These are phyloP conservation scores for Vararia minispora DNA, from an alignment of 768 basidiomycete species.

Conservation along the genomic window DNA sequence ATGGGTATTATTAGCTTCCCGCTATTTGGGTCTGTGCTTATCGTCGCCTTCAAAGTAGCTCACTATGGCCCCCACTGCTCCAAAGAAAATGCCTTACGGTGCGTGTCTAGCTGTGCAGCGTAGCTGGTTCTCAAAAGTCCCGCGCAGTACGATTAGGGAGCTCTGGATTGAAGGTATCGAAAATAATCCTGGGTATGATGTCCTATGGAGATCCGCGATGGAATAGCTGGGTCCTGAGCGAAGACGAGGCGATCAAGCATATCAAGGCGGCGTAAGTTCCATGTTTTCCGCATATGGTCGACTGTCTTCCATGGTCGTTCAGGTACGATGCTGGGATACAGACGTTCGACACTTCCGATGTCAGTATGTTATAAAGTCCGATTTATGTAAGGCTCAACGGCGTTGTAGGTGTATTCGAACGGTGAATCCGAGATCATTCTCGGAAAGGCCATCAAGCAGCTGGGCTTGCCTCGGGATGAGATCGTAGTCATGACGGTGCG, in stretches of 20 bases:
- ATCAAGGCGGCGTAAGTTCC: conserved; percentile 31
- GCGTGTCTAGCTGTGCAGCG: no score
- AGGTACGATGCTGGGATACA: conserved; percentile 26
- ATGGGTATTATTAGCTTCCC: no score
- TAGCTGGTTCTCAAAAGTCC: no score
- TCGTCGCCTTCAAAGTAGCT: no score
- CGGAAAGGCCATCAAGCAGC: conserved; percentile 32
- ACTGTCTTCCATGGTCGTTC: no score
- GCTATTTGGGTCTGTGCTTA: no score
- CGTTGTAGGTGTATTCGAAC: conserved; percentile 26
- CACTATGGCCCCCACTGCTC: no score
- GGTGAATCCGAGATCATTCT: conserved; percentile 29
- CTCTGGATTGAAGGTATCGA: conserved; percentile 20
- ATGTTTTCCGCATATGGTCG: no score
- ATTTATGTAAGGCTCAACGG: no score
- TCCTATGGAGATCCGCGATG: conserved; percentile 21
- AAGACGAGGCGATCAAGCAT: conserved; percentile 26
- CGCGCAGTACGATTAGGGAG: conserved; percentile 19
- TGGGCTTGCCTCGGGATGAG: conserved; percentile 33
- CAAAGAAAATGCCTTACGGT: no score
- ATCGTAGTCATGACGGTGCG: conserved; percentile 39
- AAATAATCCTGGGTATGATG: conserved; percentile 25
- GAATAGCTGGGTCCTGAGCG: conserved; percentile 26
- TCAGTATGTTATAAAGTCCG: conserved; percentile 3
- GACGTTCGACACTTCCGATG: conserved; percentile 23